Percentiles rank a stretch among this genome's conserved stretches.
Evolutionary conservation across 768 basidiomycete species (phyloP).

Genomic region (Russula abietina): DNA sequence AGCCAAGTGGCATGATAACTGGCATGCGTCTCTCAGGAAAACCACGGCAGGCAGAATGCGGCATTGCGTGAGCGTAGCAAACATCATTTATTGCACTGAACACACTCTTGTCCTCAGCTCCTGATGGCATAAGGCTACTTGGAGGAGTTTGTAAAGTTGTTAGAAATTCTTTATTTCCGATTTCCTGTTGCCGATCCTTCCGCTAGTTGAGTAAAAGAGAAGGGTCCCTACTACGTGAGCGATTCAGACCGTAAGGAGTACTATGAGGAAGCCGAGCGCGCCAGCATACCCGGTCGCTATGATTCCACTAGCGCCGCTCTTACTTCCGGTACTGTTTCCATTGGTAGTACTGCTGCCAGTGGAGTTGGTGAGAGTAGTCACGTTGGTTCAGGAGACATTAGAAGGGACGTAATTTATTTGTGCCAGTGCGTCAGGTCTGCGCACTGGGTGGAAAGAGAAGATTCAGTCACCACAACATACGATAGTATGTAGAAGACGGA

Average conservation of each 20-base stretch:
- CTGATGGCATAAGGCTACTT: background rate
- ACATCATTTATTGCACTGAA: background rate
- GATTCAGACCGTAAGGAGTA: background rate
- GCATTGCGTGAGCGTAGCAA: too few species aligned
- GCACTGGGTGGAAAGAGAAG: conserved; percentile 43
- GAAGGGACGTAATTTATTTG: conserved; percentile 45
- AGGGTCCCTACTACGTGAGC: background rate
- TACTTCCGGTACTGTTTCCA: too few species aligned
- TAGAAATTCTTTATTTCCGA: background rate
- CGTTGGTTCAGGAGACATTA: conserved; percentile 35
- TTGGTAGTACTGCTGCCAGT: too few species aligned
- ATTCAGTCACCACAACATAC: background rate
- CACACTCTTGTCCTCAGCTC: background rate
- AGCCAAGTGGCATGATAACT: too few species aligned
- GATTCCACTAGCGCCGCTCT: background rate
- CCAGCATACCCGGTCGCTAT: conserved; percentile 4
- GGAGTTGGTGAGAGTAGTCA: conserved; percentile 18
- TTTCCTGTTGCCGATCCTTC: background rate
- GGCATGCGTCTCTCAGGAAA: too few species aligned
- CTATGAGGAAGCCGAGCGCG: background rate
- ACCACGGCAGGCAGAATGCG: too few species aligned
- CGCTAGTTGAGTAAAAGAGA: background rate
- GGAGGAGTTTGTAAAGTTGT: background rate
- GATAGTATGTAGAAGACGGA: background rate
- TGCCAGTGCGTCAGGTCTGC: conserved; percentile 71